Conservation (phyloP, 73 alveolate species). For the Tetrahymena malaccensis region DNA sequence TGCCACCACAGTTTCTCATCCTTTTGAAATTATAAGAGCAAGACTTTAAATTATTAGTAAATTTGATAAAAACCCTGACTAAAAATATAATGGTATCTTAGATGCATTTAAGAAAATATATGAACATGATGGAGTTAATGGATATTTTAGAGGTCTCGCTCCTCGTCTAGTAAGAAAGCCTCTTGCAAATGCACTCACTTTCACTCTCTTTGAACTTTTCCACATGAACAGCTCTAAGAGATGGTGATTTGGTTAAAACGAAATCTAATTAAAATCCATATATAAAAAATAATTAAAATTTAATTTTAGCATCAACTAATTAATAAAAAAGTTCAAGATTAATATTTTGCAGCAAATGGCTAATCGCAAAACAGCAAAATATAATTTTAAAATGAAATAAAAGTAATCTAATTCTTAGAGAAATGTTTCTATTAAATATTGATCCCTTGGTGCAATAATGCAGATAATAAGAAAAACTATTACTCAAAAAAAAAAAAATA, state of each 20-base stretch:
- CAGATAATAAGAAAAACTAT: too few relatives aligned
- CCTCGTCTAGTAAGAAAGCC: slow-evolving; percentile 36
- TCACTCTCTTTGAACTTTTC: slow-evolving; percentile 14
- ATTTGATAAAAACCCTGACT: neutral
- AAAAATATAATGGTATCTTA: neutral
- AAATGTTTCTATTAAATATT: too few relatives aligned
- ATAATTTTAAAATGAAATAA: too few relatives aligned
- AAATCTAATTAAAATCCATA: neutral
- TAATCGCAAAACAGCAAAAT: neutral
- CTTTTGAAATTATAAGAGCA: slow-evolving; percentile 30
- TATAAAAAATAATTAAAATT: too few relatives aligned
- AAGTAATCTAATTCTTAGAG: too few relatives aligned
- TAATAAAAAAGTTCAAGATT: too few relatives aligned
- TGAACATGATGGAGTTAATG: slow-evolving; percentile 11
- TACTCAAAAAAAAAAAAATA: too few relatives aligned
- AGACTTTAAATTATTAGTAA: slow-evolving; percentile 17
- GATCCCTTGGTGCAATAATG: too few relatives aligned
- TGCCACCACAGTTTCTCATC: slow-evolving; percentile 16
- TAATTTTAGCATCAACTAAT: neutral
- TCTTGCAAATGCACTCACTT: slow-evolving; percentile 22
- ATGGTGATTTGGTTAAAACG: neutral
- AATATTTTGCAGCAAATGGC: too few relatives aligned
- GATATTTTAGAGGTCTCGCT: slow-evolving; percentile 15
- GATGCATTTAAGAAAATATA: neutral
- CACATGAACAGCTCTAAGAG: neutral